Conservation (phyloP, 1,139 yeast genomes). For the Yamadazyma dushanensis region DNA sequence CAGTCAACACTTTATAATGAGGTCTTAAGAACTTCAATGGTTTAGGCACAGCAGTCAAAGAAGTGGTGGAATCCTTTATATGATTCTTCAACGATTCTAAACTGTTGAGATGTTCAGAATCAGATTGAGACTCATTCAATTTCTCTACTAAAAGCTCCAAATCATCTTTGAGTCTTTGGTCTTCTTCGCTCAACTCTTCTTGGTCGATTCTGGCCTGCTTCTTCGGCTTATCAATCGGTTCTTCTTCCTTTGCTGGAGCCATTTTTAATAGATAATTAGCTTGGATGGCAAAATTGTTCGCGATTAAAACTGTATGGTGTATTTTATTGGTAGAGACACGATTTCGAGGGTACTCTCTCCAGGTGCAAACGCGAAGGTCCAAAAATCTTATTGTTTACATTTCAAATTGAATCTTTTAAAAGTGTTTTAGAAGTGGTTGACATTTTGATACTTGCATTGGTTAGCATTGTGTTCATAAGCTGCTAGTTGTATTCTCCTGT, state of each 20-base stretch:
- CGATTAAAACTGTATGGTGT: not conserved
- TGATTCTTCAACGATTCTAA: slow-evolving; percentile 69
- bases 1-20: slow-evolving; percentile 67
- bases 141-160: slow-evolving; percentile 86
- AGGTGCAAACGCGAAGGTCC: slow-evolving; percentile 1
- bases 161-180: slow-evolving; percentile 82
- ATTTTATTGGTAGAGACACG: not conserved
- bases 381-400: slow-evolving; percentile 4
- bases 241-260: slow-evolving; percentile 8
- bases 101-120: slow-evolving; percentile 54
- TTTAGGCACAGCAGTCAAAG: slow-evolving; percentile 99
- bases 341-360: not conserved
- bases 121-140: slow-evolving; percentile 49
- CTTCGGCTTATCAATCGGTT: slow-evolving; percentile 3
- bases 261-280: slow-evolving; percentile 1
- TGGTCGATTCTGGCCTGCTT: slow-evolving; percentile 29
- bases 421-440: not conserved
- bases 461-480: no score
- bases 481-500: no score
- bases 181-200: slow-evolving; percentile 93
- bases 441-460: no score
- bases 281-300: slow-evolving; percentile 9
- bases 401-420: not conserved
- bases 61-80: slow-evolving; percentile 90
- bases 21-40: slow-evolving; percentile 95